Evolutionary conservation across 495 filamentous ascomycete genomes (phyloP), one percentile per base, ranked within the genome.

Genomic region (Ascobolus immersus): DNA sequence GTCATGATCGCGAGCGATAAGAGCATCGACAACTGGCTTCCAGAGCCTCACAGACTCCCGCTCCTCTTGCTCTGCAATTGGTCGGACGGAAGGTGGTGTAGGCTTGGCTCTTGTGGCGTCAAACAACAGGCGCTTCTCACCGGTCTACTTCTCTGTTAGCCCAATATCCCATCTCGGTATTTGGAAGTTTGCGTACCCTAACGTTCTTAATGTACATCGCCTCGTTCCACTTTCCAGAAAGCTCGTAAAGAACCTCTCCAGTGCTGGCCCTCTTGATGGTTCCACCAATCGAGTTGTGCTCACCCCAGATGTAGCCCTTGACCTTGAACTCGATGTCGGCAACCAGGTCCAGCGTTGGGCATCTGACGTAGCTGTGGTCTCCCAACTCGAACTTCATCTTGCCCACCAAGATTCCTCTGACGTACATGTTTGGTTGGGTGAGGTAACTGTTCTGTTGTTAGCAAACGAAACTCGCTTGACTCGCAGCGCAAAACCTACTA

Each of bases 371-470:
- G 54, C 81, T 89, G 56, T 92, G 82, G 51, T 99, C 86, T 23
- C 86, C 86, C 13, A 99, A 65, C 55, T 99, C 86, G 54, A 94
- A 99, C 53, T 92, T 93, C 86, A 99, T 94, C 54, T 92, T 94
- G 14, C 86, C 86, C 46, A 99, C 93, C 9, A 99, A 58, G 36
- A 99, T 94, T 17, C 86, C 86, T 36, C 86, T 68, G 22, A 84
- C 89, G 53, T 99, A 99, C 82, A 99, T 99, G 52, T 99, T 99
- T 5, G 86, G 86, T 49, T 99, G 86, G 0, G 86, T 93, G 34
- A 93, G 51, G 44, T 84, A 73, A 53, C 77, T 84, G 34, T 2
- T 3, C 34, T 15, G 3, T 6, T 27, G 29, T 39, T 27, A 44
- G 39, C 24, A 13, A 13, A 17, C 25, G 10, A 15, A 20, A 12